A percentile compares a stretch with the other conserved stretches of the same genome.
phyloP scores from a whole-genome alignment of 177 flowering plant genomes.

The Vitis hybrid region DNA sequence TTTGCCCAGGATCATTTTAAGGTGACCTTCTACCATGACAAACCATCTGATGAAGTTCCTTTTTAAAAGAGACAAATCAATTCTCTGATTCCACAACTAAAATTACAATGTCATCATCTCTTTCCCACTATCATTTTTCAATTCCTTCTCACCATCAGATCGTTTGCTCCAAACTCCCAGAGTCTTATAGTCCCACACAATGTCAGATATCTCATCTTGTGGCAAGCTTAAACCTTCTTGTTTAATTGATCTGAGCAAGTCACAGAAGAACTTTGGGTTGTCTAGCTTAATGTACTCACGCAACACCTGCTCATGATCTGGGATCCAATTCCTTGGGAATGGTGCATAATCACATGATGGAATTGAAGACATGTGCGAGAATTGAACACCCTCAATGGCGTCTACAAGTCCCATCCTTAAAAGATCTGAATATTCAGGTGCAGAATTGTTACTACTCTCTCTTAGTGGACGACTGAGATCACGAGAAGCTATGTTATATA shows the following conservation, averaged over 20 bases:
- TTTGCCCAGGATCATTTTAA: neutral
- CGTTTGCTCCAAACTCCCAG: constrained; percentile 49
- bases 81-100: neutral
- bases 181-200: constrained; percentile 79
- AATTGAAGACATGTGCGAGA: constrained; percentile 83
- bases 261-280: constrained; percentile 73
- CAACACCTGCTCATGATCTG: constrained; percentile 75
- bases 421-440: constrained; percentile 89
- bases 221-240: constrained; percentile 59
- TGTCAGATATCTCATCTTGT: constrained; percentile 75
- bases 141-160: constrained; percentile 14
- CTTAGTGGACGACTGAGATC: constrained; percentile 78
- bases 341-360: constrained; percentile 97
- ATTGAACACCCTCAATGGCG: constrained; percentile 83
- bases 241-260: constrained; percentile 64
- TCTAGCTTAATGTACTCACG: constrained; percentile 74
- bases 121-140: neutral
- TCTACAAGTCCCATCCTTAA: constrained; percentile 93
- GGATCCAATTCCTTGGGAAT: constrained; percentile 88
- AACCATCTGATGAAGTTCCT: neutral
- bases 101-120: neutral
- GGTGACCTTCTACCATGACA: neutral
- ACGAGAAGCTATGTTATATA: constrained; percentile 80
- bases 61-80: too few relatives aligned
- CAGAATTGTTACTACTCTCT: constrained; percentile 60